Conservation (phyloP, 352 stramenopile genomes). For the Phytophthora brassicae region DNA sequence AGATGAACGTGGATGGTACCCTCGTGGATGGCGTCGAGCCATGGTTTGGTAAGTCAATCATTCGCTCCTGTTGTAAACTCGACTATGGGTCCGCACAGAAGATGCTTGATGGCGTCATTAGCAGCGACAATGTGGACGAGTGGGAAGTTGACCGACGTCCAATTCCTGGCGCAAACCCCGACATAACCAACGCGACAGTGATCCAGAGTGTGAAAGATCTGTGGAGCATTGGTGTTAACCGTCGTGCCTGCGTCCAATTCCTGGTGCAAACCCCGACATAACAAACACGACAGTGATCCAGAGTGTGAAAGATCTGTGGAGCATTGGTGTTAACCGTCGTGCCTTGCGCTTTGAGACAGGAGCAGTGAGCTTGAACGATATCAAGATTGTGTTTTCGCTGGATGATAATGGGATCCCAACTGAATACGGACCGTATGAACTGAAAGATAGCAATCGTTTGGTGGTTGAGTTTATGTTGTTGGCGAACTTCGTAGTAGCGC, state of each 20-base stretch:
- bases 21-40: constrained; percentile 85
- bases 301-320: constrained; percentile 69
- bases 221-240: constrained; percentile 59
- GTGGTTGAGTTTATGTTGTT: constrained; percentile 99
- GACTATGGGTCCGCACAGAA: constrained; percentile 97
- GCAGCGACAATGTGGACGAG: constrained; percentile 63
- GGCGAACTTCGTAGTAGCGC: constrained; percentile 97
- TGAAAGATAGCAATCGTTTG: constrained; percentile 94
- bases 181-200: constrained; percentile 54
- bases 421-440: constrained; percentile 85
- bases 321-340: constrained; percentile 66
- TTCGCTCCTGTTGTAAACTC: constrained; percentile 95
- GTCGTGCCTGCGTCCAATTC: constrained; percentile 48
- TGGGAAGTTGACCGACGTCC: constrained; percentile 59
- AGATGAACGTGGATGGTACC: constrained; percentile 95
- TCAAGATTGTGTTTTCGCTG: constrained; percentile 95
- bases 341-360: constrained; percentile 90
- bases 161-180: constrained; percentile 40
- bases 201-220: constrained; percentile 73
- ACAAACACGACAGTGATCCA: constrained; percentile 60
- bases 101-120: constrained; percentile 93
- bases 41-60: constrained; percentile 97
- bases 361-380: constrained; percentile 90
- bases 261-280: constrained; percentile 44
- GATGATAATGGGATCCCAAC: constrained; percentile 91